phyloP scores from a whole-genome alignment of 1,139 yeast species.

The Debaryomycetaceae sp. region DNA sequence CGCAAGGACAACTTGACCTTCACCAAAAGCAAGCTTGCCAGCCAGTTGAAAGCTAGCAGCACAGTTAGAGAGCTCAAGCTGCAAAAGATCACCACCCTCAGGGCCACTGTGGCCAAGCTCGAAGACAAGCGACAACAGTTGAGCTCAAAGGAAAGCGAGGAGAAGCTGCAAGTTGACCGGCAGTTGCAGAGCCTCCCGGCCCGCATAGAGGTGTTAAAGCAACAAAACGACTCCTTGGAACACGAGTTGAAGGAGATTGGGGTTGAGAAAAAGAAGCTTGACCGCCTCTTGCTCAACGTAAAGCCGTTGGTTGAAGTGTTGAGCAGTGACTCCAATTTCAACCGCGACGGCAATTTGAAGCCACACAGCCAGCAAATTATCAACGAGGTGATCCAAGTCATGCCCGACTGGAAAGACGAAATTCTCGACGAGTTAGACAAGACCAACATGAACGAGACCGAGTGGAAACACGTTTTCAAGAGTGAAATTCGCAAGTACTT shows the following conservation, averaged over 20 bases:
- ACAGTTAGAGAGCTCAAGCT: constrained; percentile 16
- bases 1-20: constrained; percentile 26
- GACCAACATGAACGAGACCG: constrained; percentile 26
- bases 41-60: constrained; percentile 22
- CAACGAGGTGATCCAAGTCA: constrained; percentile 20
- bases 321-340: constrained; percentile 19
- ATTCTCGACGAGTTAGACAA: constrained; percentile 27
- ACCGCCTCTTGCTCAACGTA: constrained; percentile 15
- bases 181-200: constrained; percentile 12
- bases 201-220: constrained; percentile 14
- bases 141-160: constrained; percentile 13
- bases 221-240: constrained; percentile 23
- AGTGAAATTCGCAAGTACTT: constrained; percentile 31
- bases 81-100: constrained; percentile 21
- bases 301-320: constrained; percentile 28
- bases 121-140: constrained; percentile 19
- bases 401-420: constrained; percentile 36
- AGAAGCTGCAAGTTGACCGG: constrained; percentile 16
- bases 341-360: constrained; percentile 30
- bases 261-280: constrained; percentile 25
- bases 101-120: constrained; percentile 21
- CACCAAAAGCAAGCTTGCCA: constrained; percentile 29
- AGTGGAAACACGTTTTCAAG: constrained; percentile 32
- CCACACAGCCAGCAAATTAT: constrained; percentile 25
- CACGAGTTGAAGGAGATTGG: constrained; percentile 19